These are phyloP conservation scores for Syncephalastrum sp. DNA, from an alignment of 371 early-diverging fungal genomes.

Conservation along the genomic window DNA sequence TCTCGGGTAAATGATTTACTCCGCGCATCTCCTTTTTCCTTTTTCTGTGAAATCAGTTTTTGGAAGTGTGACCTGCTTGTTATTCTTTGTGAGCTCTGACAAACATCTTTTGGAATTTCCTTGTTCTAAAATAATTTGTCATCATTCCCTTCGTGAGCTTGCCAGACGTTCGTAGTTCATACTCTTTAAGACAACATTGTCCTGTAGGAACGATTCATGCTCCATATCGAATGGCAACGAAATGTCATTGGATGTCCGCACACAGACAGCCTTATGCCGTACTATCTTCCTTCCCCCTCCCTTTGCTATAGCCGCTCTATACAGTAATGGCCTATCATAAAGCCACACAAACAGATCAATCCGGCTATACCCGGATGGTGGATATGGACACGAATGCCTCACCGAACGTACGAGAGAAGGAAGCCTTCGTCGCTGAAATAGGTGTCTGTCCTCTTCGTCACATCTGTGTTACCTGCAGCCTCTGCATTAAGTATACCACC, in stretches of 20 bases:
- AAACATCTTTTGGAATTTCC: background rate
- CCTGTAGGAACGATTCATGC: no score
- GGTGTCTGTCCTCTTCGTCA: background rate
- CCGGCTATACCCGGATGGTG: background rate
- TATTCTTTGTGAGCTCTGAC: no score
- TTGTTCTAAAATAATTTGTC: background rate
- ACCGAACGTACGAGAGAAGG: background rate
- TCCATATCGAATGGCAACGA: no score
- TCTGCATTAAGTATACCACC: constrained; percentile 2
- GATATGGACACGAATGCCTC: background rate
- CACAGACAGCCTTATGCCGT: background rate
- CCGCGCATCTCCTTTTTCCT: no score
- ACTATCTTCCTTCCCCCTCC: background rate
- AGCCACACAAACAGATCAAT: constrained; percentile 4
- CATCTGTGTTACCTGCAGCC: constrained; percentile 5
- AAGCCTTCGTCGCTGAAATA: background rate
- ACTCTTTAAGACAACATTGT: background rate
- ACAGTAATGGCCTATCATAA: background rate
- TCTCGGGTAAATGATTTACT: no score
- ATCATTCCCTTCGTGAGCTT: background rate
- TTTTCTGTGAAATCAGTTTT: no score
- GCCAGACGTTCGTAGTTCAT: background rate
- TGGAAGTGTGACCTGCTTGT: no score
- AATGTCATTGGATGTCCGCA: background rate
- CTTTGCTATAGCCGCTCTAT: no score